Base-by-base conservation (phyloP, 2,329 filamentous ascomycete genomes). In the Trichoderma cornu-damae region DNA sequence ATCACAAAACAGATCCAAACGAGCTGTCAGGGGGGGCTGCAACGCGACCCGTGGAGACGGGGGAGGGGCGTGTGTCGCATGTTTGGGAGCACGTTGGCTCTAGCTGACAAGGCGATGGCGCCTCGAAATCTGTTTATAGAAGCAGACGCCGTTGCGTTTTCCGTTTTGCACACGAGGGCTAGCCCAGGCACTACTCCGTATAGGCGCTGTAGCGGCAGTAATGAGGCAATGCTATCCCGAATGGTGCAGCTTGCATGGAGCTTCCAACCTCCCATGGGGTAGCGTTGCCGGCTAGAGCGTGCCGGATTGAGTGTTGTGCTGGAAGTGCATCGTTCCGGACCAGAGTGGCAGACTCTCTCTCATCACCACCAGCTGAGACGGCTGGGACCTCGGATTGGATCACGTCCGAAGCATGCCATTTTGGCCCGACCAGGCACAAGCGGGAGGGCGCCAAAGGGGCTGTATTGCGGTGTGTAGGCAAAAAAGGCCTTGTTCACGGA, bases 241-340 rank as follows among this genome's bases (percentile, higher is more conserved):
- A 24, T 24, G 18, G 35, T 30, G 5, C 11, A 20, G 8, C 6
- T 22, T 30, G 22, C 14, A 32, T 43, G 22, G 32, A 46, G 30
- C 24, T 32, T 30, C 16, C 34, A n/a, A 51, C 22, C 5, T 34
- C 44, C n/a, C 26, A 55, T 16, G 42, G 42, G 51, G 51, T 22
- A 18, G 42, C 32, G 22, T 28, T 37, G 35, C 42, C 42, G 7
- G 32, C 37, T n/a, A 22, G 18, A n/a, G 42, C 42, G 51, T 55
- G n/a, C 42, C 51, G 47, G 42, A 32, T 55, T 55, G 51, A 38
- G 35, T 37, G 51, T 47, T 20, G 42, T 46, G 38, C 28, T 38
- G 30, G 32, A 14, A 32, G 38, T 55, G 16, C 32, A 47, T 55
- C 3, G 51, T 38, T 47, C 42, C 42, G 51, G 22, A 46, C 42